Evolutionary conservation across 2,329 filamentous ascomycete species (phyloP).

Genomic region (Aureobasidium lini): DNA sequence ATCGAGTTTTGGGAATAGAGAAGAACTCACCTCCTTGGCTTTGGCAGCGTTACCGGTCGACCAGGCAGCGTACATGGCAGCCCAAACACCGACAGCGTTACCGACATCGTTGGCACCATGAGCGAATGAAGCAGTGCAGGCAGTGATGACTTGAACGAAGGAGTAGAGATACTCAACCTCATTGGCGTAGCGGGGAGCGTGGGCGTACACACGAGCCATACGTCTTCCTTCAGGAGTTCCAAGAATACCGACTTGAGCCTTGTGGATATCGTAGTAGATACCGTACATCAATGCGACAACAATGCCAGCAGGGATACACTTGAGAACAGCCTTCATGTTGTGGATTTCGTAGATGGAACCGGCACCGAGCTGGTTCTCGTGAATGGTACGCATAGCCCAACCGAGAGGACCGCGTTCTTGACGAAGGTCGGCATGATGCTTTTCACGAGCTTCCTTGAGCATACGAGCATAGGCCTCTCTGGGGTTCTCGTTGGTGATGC

Average conservation of each 20-base stretch:
- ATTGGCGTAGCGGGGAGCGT: slow-evolving; percentile 55
- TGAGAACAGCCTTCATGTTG: slow-evolving; percentile 58
- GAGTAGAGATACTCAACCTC: slow-evolving; percentile 57
- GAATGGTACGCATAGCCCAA: slow-evolving; percentile 74
- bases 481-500: background rate
- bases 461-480: background rate
- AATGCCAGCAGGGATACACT: slow-evolving; percentile 62
- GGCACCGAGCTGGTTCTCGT: slow-evolving; percentile 63
- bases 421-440: slow-evolving; percentile 41
- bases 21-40: slow-evolving; percentile 44
- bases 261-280: slow-evolving; percentile 74
- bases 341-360: slow-evolving; percentile 67
- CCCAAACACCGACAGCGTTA: slow-evolving; percentile 57
- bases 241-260: slow-evolving; percentile 60
- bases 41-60: slow-evolving; percentile 38
- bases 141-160: slow-evolving; percentile 36
- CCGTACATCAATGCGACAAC: slow-evolving; percentile 62
- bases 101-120: slow-evolving; percentile 62
- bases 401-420: slow-evolving; percentile 61
- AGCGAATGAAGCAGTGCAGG: slow-evolving; percentile 65
- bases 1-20: background rate
- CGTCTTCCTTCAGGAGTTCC: slow-evolving; percentile 67
- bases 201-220: slow-evolving; percentile 54
- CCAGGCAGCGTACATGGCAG: slow-evolving; percentile 57
- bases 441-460: slow-evolving; percentile 40